These are phyloP conservation scores for Zalerion maritima DNA, from an alignment of 495 filamentous ascomycete species.

Conservation along the genomic window DNA sequence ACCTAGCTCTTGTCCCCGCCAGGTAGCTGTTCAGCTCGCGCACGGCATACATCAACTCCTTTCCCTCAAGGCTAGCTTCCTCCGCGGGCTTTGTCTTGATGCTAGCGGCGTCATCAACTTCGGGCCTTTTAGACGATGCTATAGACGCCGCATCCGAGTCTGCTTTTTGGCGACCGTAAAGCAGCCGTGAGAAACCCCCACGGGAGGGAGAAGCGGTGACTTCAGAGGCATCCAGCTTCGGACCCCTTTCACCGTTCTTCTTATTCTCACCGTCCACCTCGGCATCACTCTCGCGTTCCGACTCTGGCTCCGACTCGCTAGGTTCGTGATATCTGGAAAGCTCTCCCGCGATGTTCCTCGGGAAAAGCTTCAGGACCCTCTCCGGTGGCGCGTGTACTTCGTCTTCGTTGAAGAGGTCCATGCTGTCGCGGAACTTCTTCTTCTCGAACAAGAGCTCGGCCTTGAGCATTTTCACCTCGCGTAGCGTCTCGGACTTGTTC, in stretches of 20 bases:
- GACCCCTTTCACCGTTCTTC: slow-evolving; percentile 23
- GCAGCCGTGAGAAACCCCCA: too few relatives aligned
- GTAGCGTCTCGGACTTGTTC: slow-evolving; percentile 64
- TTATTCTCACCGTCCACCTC: slow-evolving; percentile 37
- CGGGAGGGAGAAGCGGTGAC: slow-evolving; percentile 26
- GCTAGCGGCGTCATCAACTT: slow-evolving; percentile 34
- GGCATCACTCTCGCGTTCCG: slow-evolving; percentile 31
- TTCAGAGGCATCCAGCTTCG: slow-evolving; percentile 15
- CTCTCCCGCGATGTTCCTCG: slow-evolving; percentile 68
- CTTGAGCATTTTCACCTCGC: slow-evolving; percentile 79
- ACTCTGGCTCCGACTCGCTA: slow-evolving; percentile 21
- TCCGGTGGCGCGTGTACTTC: slow-evolving; percentile 81
- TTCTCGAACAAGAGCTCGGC: slow-evolving; percentile 70
- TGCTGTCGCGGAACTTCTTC: slow-evolving; percentile 70
- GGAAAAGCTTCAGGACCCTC: slow-evolving; percentile 74
- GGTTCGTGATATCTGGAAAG: slow-evolving; percentile 38
- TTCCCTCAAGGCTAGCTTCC: slow-evolving; percentile 47
- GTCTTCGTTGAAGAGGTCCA: slow-evolving; percentile 71
- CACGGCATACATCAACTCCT: slow-evolving; percentile 67
- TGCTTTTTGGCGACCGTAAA: slow-evolving; percentile 35
- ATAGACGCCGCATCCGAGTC: slow-evolving; percentile 53
- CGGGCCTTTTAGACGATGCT: slow-evolving; percentile 37
- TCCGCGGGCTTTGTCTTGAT: slow-evolving; percentile 18
- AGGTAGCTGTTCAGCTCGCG: slow-evolving; percentile 73
- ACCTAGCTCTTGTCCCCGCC: slow-evolving; percentile 62